phyloP scores from a whole-genome alignment of 805 yeast species.

The Hanseniaspora thailandica region DNA sequence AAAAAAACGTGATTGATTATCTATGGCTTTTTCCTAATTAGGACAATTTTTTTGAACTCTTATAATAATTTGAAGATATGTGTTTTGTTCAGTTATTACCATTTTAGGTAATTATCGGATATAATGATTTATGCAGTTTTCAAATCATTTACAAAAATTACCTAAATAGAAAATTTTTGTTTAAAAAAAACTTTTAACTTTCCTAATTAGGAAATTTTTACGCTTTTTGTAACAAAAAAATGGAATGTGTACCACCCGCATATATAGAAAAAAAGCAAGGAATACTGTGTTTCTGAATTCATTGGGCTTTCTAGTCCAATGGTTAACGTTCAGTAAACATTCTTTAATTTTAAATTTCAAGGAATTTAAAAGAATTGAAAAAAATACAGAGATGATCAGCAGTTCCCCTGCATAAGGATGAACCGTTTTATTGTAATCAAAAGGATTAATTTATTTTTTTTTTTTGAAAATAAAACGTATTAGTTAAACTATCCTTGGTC shows the following conservation, averaged over 20 bases:
- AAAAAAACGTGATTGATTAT: too few relatives aligned
- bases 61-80: too few relatives aligned
- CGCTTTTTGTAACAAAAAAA: constrained; percentile 1
- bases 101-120: too few relatives aligned
- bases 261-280: neutral
- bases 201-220: neutral
- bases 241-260: too few relatives aligned
- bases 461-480: constrained; percentile 1
- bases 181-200: too few relatives aligned
- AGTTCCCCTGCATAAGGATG: constrained; percentile 99
- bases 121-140: too few relatives aligned
- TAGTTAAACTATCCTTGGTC: too few relatives aligned
- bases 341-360: constrained; percentile 13
- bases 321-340: constrained; percentile 3
- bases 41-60: too few relatives aligned
- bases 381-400: constrained; percentile 99
- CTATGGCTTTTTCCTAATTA: too few relatives aligned
- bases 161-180: too few relatives aligned
- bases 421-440: constrained; percentile 64
- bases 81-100: too few relatives aligned
- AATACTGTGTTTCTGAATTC: neutral
- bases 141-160: too few relatives aligned
- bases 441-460: constrained; percentile 15
- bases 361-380: constrained; percentile 55
- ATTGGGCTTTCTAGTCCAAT: constrained; percentile 11